Percentiles rank a stretch among this genome's conserved stretches.
phyloP scores from a whole-genome alignment of 2,329 filamentous ascomycete genomes.

The Sclerotinia subarctica region DNA sequence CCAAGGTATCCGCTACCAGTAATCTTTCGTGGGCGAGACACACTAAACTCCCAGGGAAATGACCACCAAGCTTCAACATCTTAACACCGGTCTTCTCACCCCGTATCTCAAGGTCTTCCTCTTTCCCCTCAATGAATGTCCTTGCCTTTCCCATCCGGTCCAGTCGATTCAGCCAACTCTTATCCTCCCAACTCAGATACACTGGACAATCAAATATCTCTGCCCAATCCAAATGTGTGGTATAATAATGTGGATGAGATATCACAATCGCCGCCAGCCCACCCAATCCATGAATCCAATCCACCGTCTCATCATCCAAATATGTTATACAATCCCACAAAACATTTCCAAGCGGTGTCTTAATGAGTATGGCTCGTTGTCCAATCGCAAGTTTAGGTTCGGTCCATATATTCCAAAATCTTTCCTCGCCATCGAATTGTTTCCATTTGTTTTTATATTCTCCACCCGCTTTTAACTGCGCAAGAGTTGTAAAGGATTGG shows the following conservation, averaged over 20 bases:
- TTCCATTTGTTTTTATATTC: conserved; percentile 54
- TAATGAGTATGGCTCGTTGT: conserved; percentile 67
- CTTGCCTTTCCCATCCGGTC: conserved; percentile 43
- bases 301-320: conserved; percentile 62
- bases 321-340: conserved; percentile 77
- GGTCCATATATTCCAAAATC: conserved; percentile 48
- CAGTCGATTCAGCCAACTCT: conserved; percentile 56
- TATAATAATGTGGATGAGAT: conserved; percentile 80
- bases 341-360: conserved; percentile 64
- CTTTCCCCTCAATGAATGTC: conserved; percentile 45
- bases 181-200: conserved; percentile 64
- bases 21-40: conserved; percentile 59
- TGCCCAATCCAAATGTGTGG: conserved; percentile 73
- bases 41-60: conserved; percentile 74
- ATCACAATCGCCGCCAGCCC: conserved; percentile 71
- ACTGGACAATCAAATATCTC: conserved; percentile 65
- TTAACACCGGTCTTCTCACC: conserved; percentile 48
- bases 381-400: conserved; percentile 67
- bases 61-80: conserved; percentile 70
- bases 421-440: conserved; percentile 45
- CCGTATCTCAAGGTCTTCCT: conserved; percentile 43
- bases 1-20: conserved; percentile 74
- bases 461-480: conserved; percentile 40
- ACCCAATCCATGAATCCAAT: conserved; percentile 56
- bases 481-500: conserved; percentile 64